Percentiles rank a stretch among this genome's conserved stretches.
These are phyloP conservation scores for Myotisia sp. DNA, from an alignment of 2,329 filamentous ascomycete species.

Conservation along the genomic window DNA sequence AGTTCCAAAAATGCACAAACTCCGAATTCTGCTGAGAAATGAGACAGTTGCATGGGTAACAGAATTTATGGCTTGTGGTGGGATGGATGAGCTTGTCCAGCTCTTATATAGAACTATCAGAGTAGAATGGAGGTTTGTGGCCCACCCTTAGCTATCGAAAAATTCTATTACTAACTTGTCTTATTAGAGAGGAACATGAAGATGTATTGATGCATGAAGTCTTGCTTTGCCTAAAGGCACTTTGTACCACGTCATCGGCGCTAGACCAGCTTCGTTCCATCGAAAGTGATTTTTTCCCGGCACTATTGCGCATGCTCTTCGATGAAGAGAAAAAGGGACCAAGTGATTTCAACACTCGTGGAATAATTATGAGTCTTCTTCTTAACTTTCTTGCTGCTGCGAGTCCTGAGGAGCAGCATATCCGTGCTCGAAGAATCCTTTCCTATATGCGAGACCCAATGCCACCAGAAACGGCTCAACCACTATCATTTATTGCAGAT, in stretches of 20 bases:
- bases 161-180: slow-evolving; percentile 5
- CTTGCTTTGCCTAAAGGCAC: slow-evolving; percentile 79
- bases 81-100: slow-evolving; percentile 81
- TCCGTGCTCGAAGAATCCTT: slow-evolving; percentile 59
- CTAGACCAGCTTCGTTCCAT: slow-evolving; percentile 68
- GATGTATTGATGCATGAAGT: slow-evolving; percentile 85
- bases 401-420: slow-evolving; percentile 44
- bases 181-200: slow-evolving; percentile 74
- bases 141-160: not conserved
- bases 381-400: slow-evolving; percentile 74
- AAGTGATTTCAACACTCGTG: slow-evolving; percentile 86
- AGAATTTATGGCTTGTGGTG: slow-evolving; percentile 72
- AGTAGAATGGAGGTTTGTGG: slow-evolving; percentile 77
- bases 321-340: slow-evolving; percentile 97
- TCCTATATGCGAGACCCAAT: slow-evolving; percentile 66
- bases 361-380: slow-evolving; percentile 75
- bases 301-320: slow-evolving; percentile 76
- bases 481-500: slow-evolving; percentile 72
- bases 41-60: slow-evolving; percentile 96
- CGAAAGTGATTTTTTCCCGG: slow-evolving; percentile 69
- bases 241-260: slow-evolving; percentile 81
- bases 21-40: slow-evolving; percentile 75
- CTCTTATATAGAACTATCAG: slow-evolving; percentile 84
- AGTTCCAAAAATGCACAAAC: slow-evolving; percentile 88
- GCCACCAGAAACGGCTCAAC: slow-evolving; percentile 58